phyloP scores from a whole-genome alignment of 2,329 filamentous ascomycete genomes.

The Paraphaeosphaeria sporulosa region DNA sequence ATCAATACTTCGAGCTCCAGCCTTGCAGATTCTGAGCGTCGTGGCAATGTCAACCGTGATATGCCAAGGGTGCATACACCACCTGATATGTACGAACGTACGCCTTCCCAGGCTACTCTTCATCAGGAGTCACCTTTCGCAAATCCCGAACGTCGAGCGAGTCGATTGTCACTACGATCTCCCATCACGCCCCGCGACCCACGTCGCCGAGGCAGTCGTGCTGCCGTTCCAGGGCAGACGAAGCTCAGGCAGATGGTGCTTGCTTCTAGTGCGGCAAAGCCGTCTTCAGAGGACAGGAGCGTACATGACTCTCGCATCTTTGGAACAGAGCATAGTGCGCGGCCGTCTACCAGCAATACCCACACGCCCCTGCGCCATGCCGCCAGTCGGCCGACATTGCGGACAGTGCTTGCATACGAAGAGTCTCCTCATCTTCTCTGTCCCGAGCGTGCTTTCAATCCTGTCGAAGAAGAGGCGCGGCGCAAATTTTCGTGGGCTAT shows the following conservation, averaged over 20 bases:
- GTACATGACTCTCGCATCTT: constrained; percentile 32
- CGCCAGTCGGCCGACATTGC: constrained; percentile 18
- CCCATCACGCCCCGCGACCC: constrained; percentile 27
- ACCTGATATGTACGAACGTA: constrained; percentile 22
- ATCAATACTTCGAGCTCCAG: constrained; percentile 1
- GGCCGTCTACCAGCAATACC: constrained; percentile 43
- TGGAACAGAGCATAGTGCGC: constrained; percentile 23
- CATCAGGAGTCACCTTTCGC: constrained; percentile 23
- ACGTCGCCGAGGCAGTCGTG: constrained; percentile 34
- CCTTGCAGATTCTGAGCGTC: constrained; percentile 27
- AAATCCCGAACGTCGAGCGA: constrained; percentile 11
- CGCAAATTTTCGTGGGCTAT: constrained; percentile 44
- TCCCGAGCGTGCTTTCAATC: constrained; percentile 31
- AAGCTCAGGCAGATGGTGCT: constrained; percentile 46
- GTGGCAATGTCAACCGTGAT: constrained; percentile 33
- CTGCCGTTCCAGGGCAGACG: constrained; percentile 44
- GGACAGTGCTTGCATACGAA: constrained; percentile 24
- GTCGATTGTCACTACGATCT: constrained; percentile 23
- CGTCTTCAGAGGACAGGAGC: constrained; percentile 30
- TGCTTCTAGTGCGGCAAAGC: constrained; percentile 31
- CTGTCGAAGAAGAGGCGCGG: constrained; percentile 36
- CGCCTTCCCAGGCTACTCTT: constrained; percentile 32
- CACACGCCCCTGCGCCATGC: constrained; percentile 33
- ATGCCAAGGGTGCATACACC: constrained; percentile 13
- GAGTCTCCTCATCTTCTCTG: constrained; percentile 42